Evolutionary conservation across 257 asterid species (phyloP).

Genomic region (Oldenlandia corymbosa): DNA sequence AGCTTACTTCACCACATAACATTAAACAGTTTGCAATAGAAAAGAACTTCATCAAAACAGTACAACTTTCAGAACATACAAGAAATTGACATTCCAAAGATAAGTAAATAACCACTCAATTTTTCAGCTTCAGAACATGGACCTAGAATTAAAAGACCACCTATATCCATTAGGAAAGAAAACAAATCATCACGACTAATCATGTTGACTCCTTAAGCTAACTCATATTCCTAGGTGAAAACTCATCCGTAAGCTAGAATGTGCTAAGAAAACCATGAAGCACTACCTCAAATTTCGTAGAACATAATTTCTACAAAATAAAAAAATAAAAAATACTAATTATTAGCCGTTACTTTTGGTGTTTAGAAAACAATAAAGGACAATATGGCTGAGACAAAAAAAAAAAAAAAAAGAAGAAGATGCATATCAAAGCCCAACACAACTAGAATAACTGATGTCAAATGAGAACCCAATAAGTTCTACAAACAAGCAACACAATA

Average conservation of each 20-base stretch:
- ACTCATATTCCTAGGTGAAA: no score
- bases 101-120: neutral
- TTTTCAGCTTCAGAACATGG: neutral
- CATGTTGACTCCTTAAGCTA: no score
- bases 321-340: no score
- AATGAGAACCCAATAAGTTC: neutral
- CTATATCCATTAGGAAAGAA: neutral
- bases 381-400: no score
- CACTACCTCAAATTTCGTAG: no score
- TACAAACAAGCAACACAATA: no score
- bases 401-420: neutral
- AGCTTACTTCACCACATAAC: no score
- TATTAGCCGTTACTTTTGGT: no score
- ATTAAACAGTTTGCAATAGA: neutral
- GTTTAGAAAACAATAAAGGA: no score
- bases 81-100: neutral
- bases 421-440: neutral
- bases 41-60: neutral
- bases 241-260: neutral
- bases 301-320: no score
- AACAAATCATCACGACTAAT: no score
- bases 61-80: neutral
- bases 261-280: neutral
- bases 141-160: neutral
- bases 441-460: no score